Evolutionary conservation across 129 eudicot species (phyloP).

Genomic region (Saussurea involucrata): DNA sequence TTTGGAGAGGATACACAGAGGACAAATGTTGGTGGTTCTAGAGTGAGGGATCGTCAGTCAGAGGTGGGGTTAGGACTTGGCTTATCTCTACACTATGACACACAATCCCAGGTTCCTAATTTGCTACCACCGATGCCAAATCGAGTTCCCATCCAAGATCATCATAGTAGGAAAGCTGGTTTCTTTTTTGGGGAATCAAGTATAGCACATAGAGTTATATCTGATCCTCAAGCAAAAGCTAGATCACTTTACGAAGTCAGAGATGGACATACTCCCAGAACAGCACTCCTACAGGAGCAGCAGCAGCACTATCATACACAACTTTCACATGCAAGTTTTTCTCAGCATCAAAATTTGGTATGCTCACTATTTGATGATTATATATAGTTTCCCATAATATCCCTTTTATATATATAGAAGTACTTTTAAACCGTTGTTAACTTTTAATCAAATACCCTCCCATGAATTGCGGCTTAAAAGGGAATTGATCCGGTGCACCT

Average conservation of each 20-base stretch:
- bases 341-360: slow-evolving; percentile 47
- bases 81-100: slow-evolving; percentile 45
- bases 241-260: slow-evolving; percentile 32
- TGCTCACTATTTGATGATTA: not conserved
- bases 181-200: slow-evolving; percentile 35
- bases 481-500: too few relatives aligned
- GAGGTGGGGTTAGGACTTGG: slow-evolving; percentile 39
- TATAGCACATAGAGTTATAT: slow-evolving; percentile 6
- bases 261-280: slow-evolving; percentile 18
- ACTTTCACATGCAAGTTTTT: slow-evolving; percentile 22
- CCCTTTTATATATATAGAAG: too few relatives aligned
- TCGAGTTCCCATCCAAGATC: slow-evolving; percentile 18
- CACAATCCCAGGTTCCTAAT: slow-evolving; percentile 3
- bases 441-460: too few relatives aligned
- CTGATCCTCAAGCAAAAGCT: slow-evolving; percentile 16
- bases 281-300: slow-evolving; percentile 8
- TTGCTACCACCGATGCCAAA: slow-evolving; percentile 5
- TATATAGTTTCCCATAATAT: too few relatives aligned
- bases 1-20: slow-evolving; percentile 31
- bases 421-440: too few relatives aligned
- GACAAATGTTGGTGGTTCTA: not conserved
- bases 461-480: too few relatives aligned
- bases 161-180: slow-evolving; percentile 28
- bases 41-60: slow-evolving; percentile 7
- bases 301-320: slow-evolving; percentile 18